Evolutionary conservation across 139 green algal species (phyloP).

Genomic region (Ettlia oleoabundans): DNA sequence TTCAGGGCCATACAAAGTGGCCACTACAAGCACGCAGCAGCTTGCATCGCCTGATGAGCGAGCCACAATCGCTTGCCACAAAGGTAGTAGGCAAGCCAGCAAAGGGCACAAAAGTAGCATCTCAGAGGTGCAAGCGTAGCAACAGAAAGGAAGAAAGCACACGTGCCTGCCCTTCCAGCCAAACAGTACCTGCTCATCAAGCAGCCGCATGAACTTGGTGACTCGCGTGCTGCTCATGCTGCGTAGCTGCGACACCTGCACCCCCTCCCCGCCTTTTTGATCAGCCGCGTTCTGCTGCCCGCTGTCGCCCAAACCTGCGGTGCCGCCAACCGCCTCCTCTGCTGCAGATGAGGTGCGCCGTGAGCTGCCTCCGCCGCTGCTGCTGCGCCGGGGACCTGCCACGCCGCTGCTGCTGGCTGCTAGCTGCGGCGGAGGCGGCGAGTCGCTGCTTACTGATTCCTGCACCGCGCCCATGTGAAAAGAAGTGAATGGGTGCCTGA

Average conservation of each 20-base stretch:
- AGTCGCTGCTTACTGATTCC: conserved; percentile 25
- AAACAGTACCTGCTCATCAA: conserved; percentile 64
- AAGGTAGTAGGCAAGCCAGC: too few species aligned
- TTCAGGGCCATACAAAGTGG: too few species aligned
- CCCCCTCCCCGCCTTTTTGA: background rate
- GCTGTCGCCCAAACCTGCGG: background rate
- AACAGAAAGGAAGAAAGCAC: too few species aligned
- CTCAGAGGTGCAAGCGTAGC: background rate
- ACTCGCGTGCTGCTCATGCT: conserved; percentile 67
- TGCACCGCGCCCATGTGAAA: background rate
- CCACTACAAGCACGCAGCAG: too few species aligned
- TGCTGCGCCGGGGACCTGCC: background rate
- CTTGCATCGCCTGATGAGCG: too few species aligned
- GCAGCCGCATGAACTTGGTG: conserved; percentile 75
- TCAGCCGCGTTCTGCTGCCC: conserved; percentile 1
- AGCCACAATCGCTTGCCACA: too few species aligned
- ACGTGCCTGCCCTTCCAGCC: background rate
- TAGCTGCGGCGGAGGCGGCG: background rate
- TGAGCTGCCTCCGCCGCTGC: background rate
- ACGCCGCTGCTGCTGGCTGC: background rate
- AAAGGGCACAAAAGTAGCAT: too few species aligned
- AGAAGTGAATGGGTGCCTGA: too few species aligned
- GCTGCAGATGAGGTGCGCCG: background rate
- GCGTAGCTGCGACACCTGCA: conserved; percentile 46
- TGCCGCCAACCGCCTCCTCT: background rate